Conservation (phyloP, 257 asterid species). For the Fraxinus americana region DNA sequence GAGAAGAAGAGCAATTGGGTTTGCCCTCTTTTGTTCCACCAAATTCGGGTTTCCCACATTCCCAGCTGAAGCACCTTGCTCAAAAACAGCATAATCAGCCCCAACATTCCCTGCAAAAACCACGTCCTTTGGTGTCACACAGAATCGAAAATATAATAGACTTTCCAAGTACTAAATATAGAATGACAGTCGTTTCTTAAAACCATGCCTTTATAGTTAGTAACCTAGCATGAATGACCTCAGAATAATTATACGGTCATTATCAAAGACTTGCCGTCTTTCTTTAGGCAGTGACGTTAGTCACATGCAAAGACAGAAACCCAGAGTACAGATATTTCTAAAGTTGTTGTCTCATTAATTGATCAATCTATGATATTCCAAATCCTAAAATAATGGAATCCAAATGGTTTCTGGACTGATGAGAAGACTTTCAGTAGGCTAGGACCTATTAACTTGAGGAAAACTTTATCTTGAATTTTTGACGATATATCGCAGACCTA, state of each 20-base stretch:
- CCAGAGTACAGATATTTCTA: neutral
- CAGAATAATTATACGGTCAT: neutral
- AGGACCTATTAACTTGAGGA: neutral
- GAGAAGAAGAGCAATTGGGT: conserved; percentile 85
- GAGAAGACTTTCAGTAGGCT: neutral
- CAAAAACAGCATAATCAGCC: conserved; percentile 87
- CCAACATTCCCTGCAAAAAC: conserved; percentile 77
- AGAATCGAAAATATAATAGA: neutral
- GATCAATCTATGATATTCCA: neutral
- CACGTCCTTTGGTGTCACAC: neutral
- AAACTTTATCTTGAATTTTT: no score
- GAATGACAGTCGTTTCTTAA: neutral
- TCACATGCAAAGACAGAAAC: neutral
- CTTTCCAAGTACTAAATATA: neutral
- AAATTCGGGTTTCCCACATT: conserved; percentile 79
- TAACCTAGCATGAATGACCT: neutral
- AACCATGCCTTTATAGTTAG: neutral
- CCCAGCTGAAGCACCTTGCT: conserved; percentile 99
- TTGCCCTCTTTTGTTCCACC: conserved; percentile 70
- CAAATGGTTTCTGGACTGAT: neutral
- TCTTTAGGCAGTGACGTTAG: neutral
- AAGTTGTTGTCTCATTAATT: neutral
- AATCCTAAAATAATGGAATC: no score
- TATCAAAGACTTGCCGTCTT: neutral
- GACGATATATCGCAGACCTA: no score